Base-by-base conservation (phyloP, 768 basidiomycete genomes). In the Rhizopogon vinicolor region DNA sequence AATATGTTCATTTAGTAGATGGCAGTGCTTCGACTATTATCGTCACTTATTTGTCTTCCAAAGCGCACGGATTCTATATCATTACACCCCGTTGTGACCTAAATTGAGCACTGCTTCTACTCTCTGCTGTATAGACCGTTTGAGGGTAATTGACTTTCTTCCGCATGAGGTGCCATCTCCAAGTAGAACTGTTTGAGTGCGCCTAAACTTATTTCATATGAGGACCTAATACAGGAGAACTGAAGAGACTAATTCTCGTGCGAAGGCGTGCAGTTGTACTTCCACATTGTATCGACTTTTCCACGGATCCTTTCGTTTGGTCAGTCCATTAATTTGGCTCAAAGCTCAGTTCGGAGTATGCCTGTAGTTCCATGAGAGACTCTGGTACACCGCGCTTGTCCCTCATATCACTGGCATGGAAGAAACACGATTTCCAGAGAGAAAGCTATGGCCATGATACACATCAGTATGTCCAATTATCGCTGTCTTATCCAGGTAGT, bases 1-100 rank as follows among this genome's bases (percentile, higher is more conserved):
- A 13, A 51, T 8, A 52, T 16, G 19, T 16, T 43, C 45, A 52
- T 44, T 40, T 13, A 66, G 64, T 70, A 70, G 66, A 64, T 60
- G 60, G 60, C 66, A 55, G 56, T 56, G 56, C 53, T 63, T 39
- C 56, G 54, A 58, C 60, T 42, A 52, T 42, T n/a, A 35, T 56
- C 56, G 64, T 64, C 58, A 48, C 58, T 55, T 53, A 64, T 53
- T 51, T 58, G 54, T 48, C 35, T 45, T 55, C 52, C 65, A 55
- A 54, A 7, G 18, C 25, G 25, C 46, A 19, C 46, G 46, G 33
- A 35, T 48, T 48, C 31, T 9, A 33, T 33, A 33, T 33, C 31
- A 33, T 33, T 48, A 14, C 46, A 35, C 13, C 18, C 13, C 33
- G 46, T 48, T 48, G 46, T 48, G 46, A 33, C 8, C 7, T 22